Evolutionary conservation across 495 filamentous ascomycete genomes (phyloP).

Genomic region (Cercophora newfieldiana): DNA sequence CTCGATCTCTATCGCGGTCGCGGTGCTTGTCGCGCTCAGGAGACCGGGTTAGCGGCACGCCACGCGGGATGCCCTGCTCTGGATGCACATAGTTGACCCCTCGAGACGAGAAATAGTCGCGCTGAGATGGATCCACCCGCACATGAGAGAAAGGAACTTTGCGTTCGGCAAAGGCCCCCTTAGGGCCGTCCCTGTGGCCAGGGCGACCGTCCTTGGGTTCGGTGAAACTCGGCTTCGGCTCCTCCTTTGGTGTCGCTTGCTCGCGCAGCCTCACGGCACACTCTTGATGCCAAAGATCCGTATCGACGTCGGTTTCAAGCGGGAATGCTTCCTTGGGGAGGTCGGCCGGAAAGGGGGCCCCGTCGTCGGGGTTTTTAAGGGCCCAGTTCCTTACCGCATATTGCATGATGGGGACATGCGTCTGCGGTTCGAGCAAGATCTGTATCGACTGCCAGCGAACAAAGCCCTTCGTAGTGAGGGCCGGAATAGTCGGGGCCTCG

Average conservation of each 20-base stretch:
- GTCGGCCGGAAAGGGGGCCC: slow-evolving; percentile 68
- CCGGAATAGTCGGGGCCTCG: slow-evolving; percentile 72
- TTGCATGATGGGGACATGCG: slow-evolving; percentile 82
- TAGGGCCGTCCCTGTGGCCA: slow-evolving; percentile 30
- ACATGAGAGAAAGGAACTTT: slow-evolving; percentile 27
- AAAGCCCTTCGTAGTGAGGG: slow-evolving; percentile 79
- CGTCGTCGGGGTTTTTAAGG: slow-evolving; percentile 70
- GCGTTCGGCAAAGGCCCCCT: slow-evolving; percentile 21
- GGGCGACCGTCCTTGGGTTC: slow-evolving; percentile 11
- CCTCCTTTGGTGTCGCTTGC: slow-evolving; percentile 40
- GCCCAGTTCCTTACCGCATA: slow-evolving; percentile 75
- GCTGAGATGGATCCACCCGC: slow-evolving; percentile 21
- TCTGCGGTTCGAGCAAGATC: slow-evolving; percentile 80
- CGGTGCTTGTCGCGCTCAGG: slow-evolving; percentile 27
- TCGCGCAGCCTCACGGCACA: slow-evolving; percentile 59
- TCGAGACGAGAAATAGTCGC: slow-evolving; percentile 28
- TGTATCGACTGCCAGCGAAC: slow-evolving; percentile 94
- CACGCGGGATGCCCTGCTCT: not conserved
- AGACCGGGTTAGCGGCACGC: slow-evolving; percentile 18
- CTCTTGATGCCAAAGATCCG: slow-evolving; percentile 79
- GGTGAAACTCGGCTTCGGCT: slow-evolving; percentile 25
- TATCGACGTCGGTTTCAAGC: slow-evolving; percentile 68
- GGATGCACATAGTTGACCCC: slow-evolving; percentile 29
- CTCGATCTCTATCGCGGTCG: slow-evolving; percentile 33
- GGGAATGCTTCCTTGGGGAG: slow-evolving; percentile 80